Evolutionary conservation across 225 moss, liverwort and hornwort species (phyloP).

Genomic region (Pseudisothecium myosuroides): DNA sequence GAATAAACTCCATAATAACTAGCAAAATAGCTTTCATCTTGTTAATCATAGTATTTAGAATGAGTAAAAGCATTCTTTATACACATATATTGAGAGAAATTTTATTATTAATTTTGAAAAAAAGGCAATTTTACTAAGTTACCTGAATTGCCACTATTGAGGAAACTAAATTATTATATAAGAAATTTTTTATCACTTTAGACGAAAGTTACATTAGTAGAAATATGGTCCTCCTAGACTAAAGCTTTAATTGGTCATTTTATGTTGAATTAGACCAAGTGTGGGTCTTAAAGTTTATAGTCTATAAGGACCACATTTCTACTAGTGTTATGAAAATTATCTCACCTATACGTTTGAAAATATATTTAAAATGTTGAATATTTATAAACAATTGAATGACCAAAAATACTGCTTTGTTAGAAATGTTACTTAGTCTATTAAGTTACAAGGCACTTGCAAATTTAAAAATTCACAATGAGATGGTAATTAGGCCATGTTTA

Average conservation of each 20-base stretch:
- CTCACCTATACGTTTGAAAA: neutral
- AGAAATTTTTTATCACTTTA: neutral
- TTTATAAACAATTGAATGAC: neutral
- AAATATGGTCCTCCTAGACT: too few relatives aligned
- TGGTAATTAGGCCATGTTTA: neutral
- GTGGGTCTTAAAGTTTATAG: neutral
- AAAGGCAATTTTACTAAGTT: neutral
- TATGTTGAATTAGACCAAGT: neutral
- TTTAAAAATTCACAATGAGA: neutral
- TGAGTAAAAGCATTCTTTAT: neutral
- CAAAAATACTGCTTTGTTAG: neutral
- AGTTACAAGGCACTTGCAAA: too few relatives aligned
- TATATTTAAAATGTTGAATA: neutral
- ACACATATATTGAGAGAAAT: neutral
- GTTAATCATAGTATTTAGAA: neutral
- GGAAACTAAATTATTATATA: rapidly evolving
- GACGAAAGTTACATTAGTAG: neutral
- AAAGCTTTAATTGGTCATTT: too few relatives aligned
- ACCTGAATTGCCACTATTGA: too few relatives aligned
- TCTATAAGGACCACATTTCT: neutral
- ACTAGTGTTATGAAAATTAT: neutral
- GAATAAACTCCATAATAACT: too few relatives aligned
- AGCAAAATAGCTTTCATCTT: neutral
- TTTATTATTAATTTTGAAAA: too few relatives aligned
- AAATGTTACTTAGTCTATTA: neutral